phyloP scores from a whole-genome alignment of 768 basidiomycete species.

The Rhodotorula babjevae region DNA sequence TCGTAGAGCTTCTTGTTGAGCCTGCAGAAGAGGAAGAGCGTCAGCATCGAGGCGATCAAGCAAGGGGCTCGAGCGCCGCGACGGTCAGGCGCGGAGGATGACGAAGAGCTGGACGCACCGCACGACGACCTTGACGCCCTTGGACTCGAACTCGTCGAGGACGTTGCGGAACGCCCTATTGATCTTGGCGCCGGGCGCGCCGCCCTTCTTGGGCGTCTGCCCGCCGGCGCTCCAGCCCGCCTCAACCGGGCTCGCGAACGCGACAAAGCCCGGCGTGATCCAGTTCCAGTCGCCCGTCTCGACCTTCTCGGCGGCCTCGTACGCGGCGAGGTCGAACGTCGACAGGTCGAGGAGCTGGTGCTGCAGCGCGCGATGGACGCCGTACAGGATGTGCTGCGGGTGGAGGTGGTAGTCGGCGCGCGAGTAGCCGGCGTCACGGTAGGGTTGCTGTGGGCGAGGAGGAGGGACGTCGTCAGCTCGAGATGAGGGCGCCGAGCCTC shows the following conservation, averaged over 20 bases:
- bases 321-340: conserved; percentile 81
- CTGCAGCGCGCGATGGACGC: conserved; percentile 64
- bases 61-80: neutral
- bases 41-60: neutral
- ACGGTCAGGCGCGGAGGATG: neutral
- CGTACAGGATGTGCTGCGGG: conserved; percentile 86
- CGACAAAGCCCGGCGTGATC: conserved; percentile 58
- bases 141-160: conserved; percentile 84
- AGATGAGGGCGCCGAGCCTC: no score
- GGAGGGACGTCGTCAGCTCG: no score
- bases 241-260: conserved; percentile 56
- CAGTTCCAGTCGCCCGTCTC: conserved; percentile 96
- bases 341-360: conserved; percentile 46
- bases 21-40: conserved; percentile 48
- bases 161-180: conserved; percentile 80
- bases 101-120: neutral
- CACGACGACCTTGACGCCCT: conserved; percentile 81
- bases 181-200: conserved; percentile 49
- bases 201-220: conserved; percentile 8
- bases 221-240: conserved; percentile 46
- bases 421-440: conserved; percentile 90
- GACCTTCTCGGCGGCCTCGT: conserved; percentile 90
- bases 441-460: conserved; percentile 47
- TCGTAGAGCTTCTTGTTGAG: conserved; percentile 92
- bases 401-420: conserved; percentile 86